phyloP scores from a whole-genome alignment of 495 filamentous ascomycete species.

The Mytilinidion resinicola region DNA sequence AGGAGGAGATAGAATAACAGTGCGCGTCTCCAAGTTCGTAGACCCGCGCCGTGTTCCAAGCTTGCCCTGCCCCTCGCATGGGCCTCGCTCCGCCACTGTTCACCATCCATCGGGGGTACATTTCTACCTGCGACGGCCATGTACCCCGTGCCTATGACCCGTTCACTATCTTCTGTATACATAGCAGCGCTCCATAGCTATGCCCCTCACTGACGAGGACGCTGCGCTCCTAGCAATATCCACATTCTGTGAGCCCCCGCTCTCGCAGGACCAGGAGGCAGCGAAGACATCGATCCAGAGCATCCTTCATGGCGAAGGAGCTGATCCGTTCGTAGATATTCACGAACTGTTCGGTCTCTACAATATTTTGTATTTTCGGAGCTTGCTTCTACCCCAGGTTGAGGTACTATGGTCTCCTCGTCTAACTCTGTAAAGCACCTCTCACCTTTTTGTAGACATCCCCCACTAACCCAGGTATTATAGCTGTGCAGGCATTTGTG shows the following conservation, averaged over 20 bases:
- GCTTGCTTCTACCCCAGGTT: constrained; percentile 29
- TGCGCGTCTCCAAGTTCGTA: no score
- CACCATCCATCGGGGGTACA: no score
- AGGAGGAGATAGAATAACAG: no score
- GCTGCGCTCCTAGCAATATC: constrained; percentile 32
- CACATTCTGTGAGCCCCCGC: constrained; percentile 17
- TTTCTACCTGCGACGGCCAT: no score
- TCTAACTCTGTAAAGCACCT: constrained; percentile 25
- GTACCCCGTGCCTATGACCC: no score
- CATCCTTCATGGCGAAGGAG: constrained; percentile 16
- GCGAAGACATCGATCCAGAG: constrained; percentile 23
- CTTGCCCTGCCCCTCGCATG: no score
- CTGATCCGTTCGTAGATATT: constrained; percentile 33
- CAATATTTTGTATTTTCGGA: constrained; percentile 34
- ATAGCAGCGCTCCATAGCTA: constrained; percentile 13
- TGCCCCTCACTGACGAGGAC: constrained; percentile 36
- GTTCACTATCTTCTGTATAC: no score
- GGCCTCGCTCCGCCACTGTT: no score
- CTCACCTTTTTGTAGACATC: background rate
- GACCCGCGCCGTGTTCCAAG: no score
- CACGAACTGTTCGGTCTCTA: constrained; percentile 33
- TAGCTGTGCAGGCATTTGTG: constrained; percentile 37
- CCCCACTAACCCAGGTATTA: background rate
- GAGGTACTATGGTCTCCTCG: constrained; percentile 34
- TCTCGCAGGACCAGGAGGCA: constrained; percentile 24